Conservation (phyloP, 768 basidiomycete species). For the Gymnopilus junonius region DNA sequence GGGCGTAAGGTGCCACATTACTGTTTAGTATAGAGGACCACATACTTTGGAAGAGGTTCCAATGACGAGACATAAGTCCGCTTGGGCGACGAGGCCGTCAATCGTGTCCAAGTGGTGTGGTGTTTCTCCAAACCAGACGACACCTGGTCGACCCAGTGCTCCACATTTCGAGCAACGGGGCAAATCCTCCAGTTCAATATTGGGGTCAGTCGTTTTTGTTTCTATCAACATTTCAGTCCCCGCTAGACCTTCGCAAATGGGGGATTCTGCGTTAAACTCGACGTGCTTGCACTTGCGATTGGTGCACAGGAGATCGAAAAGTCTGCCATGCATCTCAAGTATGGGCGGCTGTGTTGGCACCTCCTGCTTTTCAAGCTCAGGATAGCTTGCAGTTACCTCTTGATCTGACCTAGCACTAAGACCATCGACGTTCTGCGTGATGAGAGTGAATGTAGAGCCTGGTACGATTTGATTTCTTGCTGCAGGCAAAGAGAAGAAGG, state of each 20-base stretch:
- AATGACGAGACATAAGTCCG: slow-evolving; percentile 57
- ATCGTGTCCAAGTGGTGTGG: slow-evolving; percentile 44
- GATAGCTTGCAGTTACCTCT: slow-evolving; percentile 23
- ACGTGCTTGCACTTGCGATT: slow-evolving; percentile 40
- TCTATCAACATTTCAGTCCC: slow-evolving; percentile 48
- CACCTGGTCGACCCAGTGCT: slow-evolving; percentile 51
- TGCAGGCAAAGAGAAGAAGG: slow-evolving; percentile 45
- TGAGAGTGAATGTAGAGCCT: slow-evolving; percentile 47
- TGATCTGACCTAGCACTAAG: slow-evolving; percentile 46
- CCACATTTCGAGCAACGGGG: slow-evolving; percentile 50
- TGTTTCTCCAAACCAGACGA: slow-evolving; percentile 63
- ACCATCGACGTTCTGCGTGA: slow-evolving; percentile 70
- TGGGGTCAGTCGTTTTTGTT: slow-evolving; percentile 34
- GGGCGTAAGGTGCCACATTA: not conserved
- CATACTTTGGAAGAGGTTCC: slow-evolving; percentile 58
- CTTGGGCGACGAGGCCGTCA: slow-evolving; percentile 42
- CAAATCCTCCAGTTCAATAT: slow-evolving; percentile 42
- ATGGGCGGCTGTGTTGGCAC: slow-evolving; percentile 26
- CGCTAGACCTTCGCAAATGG: slow-evolving; percentile 47
- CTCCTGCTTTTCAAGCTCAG: slow-evolving; percentile 15
- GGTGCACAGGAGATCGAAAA: slow-evolving; percentile 60
- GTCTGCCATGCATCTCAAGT: slow-evolving; percentile 68
- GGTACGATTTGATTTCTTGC: slow-evolving; percentile 45
- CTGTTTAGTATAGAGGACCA: not conserved
- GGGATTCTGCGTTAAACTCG: slow-evolving; percentile 44